Evolutionary conservation across 441 rosid genomes (phyloP).

Genomic region (Metrosideros polymorpha): DNA sequence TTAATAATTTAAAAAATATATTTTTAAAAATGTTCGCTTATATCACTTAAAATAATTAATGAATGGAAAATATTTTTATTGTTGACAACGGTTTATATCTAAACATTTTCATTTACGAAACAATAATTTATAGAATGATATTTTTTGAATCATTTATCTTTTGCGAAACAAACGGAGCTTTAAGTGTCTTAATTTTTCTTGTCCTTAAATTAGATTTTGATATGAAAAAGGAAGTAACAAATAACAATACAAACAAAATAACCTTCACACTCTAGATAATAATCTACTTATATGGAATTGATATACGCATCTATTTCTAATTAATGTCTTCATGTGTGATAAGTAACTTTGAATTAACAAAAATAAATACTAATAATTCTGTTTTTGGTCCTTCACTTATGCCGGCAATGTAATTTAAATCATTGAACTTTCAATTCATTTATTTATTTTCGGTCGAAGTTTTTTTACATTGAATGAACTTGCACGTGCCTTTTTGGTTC

Average conservation of each 20-base stretch:
- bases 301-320: not conserved
- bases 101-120: too few relatives aligned
- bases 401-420: not conserved
- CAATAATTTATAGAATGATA: too few relatives aligned
- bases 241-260: too few relatives aligned
- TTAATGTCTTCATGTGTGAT: accelerated
- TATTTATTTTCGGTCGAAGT: not conserved
- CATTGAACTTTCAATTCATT: not conserved
- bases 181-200: accelerated
- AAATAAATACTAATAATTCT: not conserved
- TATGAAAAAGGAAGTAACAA: not conserved
- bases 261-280: not conserved
- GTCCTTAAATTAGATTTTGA: not conserved
- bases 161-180: too few relatives aligned
- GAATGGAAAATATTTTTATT: too few relatives aligned
- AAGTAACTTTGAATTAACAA: not conserved
- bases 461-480: not conserved
- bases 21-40: too few relatives aligned
- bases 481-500: not conserved
- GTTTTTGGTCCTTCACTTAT: not conserved
- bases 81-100: too few relatives aligned
- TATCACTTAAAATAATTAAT: too few relatives aligned
- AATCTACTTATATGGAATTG: not conserved
- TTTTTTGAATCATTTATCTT: too few relatives aligned
- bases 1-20: too few relatives aligned